Evolutionary conservation across 768 basidiomycete genomes (phyloP), one percentile per base, ranked within the genome.

Genomic region (Trametes elegans): DNA sequence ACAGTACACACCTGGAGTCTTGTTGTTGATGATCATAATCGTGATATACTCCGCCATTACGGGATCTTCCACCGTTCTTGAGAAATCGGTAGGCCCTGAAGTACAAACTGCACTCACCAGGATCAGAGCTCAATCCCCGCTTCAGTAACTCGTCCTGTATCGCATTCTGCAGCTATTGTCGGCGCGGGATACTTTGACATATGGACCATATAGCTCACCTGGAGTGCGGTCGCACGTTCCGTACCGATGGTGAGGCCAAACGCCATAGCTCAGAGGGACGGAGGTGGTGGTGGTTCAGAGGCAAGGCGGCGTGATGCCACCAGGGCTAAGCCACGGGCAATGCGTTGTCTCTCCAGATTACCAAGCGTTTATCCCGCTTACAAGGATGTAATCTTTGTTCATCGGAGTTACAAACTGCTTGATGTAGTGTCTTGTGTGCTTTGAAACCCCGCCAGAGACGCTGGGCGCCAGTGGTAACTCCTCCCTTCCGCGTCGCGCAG

Each of bases 21-120:
- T 95, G 71, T 90, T 89, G 68, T 95, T 95, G 61, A 93, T 93
- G 42, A 95, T 81, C 93, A 95, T 93, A 55, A 95, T 95, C 18
- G 90, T 92, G 53, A 94, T 92, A 65, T 93, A 95, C 70, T 95
- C 93, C 3, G 92, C 90, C 90, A 94, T 93, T 62, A 93, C 90
- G 13, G 84, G 83, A 71, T 94, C 91, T 90, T 62, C n/a, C 53
- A 42, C 48, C 10, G 3, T 49, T 2, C 29, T 6, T 23, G 13
- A 58, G 50, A 23, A 1, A 35, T 23, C 23, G 24, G 9, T 28
- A 10, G 54, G 6, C 2, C 16, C 28, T 3, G n/a, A 10, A 13
- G 21, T 41, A 41, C 31, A 35, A 13, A 16, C 13, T 29, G 23
- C 31, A 75, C 79, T 59, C 60, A 89, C 89, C 89, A 72, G 86